Evolutionary conservation across 768 basidiomycete genomes (phyloP).

Genomic region (Saitozyma sp.): DNA sequence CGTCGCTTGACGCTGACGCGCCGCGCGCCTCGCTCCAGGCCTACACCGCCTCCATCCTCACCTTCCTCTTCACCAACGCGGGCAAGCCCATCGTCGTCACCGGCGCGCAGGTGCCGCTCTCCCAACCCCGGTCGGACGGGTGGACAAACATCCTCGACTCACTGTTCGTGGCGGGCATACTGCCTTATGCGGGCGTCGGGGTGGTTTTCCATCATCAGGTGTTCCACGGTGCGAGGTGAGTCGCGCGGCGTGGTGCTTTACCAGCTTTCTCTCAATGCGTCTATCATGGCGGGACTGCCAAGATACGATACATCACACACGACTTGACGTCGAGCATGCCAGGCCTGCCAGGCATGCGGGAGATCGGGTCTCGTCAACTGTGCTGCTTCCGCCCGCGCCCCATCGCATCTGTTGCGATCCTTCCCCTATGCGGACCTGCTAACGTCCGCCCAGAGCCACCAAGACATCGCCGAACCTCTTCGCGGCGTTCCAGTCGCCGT

Average conservation of each 20-base stretch:
- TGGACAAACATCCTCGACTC: constrained; percentile 46
- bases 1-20: no score
- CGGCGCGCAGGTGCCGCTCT: constrained; percentile 43
- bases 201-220: constrained; percentile 46
- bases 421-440: neutral
- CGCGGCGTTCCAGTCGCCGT: constrained; percentile 39
- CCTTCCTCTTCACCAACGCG: constrained; percentile 38
- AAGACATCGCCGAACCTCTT: constrained; percentile 43
- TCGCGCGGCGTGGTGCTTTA: no score
- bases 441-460: constrained; percentile 24
- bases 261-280: no score
- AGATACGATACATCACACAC: no score
- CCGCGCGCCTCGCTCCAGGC: constrained; percentile 19
- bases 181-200: constrained; percentile 40
- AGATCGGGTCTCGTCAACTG: neutral
- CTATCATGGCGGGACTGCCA: no score
- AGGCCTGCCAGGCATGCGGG: no score
- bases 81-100: constrained; percentile 46
- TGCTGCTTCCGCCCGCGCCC: no score
- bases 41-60: constrained; percentile 45
- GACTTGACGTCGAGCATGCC: no score
- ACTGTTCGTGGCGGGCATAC: constrained; percentile 34
- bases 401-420: no score
- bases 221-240: neutral
- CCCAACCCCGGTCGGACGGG: constrained; percentile 41